These are phyloP conservation scores for Cystobasidium onofrii DNA, from an alignment of 768 basidiomycete species.

Conservation along the genomic window DNA sequence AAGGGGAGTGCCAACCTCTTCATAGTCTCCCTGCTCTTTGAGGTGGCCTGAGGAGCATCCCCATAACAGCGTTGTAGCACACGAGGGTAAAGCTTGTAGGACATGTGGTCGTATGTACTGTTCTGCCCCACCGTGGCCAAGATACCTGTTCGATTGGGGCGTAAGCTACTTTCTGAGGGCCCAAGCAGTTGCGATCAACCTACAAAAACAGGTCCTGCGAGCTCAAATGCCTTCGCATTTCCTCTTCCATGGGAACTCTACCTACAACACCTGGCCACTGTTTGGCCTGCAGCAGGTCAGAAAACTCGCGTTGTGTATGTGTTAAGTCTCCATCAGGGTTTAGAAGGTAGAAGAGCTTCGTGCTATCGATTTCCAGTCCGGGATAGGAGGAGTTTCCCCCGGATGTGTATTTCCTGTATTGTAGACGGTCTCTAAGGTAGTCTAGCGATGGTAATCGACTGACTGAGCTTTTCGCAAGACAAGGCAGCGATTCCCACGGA, in stretches of 20 bases:
- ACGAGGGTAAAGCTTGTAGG: slow-evolving; percentile 68
- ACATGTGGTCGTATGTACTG: slow-evolving; percentile 85
- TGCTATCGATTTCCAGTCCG: slow-evolving; percentile 52
- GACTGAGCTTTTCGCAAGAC: slow-evolving; percentile 70
- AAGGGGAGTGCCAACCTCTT: slow-evolving; percentile 80
- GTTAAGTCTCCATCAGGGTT: slow-evolving; percentile 87
- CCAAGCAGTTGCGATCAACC: not conserved
- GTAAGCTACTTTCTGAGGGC: not conserved
- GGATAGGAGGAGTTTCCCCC: not conserved
- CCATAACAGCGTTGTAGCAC: slow-evolving; percentile 95
- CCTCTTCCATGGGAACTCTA: slow-evolving; percentile 68
- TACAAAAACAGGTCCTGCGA: slow-evolving; percentile 57
- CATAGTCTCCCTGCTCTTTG: slow-evolving; percentile 87
- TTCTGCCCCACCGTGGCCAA: slow-evolving; percentile 92
- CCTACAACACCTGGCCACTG: slow-evolving; percentile 83
- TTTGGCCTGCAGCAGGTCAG: slow-evolving; percentile 68
- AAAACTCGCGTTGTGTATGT: slow-evolving; percentile 73
- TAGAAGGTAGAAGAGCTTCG: slow-evolving; percentile 69
- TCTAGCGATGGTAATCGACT: slow-evolving; percentile 85
- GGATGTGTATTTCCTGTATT: not conserved
- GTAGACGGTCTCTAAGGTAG: slow-evolving; percentile 78
- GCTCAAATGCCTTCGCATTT: slow-evolving; percentile 75
- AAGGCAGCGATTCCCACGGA: slow-evolving; percentile 92
- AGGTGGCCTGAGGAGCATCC: slow-evolving; percentile 91
- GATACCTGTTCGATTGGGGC: slow-evolving; percentile 59